Evolutionary conservation across 768 basidiomycete species (phyloP), one percentile per base, ranked within the genome.

Genomic region (Hortiboletus flavorubellus): DNA sequence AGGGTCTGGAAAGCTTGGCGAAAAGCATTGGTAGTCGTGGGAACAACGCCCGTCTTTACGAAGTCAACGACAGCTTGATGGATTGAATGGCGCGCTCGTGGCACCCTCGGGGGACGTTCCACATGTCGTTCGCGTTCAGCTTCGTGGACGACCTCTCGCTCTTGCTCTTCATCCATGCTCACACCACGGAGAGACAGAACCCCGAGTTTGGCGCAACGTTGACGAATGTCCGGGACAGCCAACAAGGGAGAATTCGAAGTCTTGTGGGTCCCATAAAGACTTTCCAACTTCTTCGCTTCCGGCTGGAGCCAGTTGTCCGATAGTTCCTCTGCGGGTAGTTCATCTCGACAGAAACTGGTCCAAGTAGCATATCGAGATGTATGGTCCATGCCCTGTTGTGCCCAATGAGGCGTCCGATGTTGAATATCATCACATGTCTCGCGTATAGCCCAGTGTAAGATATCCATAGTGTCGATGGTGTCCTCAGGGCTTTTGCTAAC

Each of bases 121-220:
- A 73, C 54, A 50, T 79, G 68, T 10, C 62, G 65, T 54, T 81
- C 79, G 7, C 60, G 64, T 58, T 80, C 78, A 5, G 72, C 65
- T 59, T 82, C 80, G 23, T 77, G 76, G 3, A 62, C 56, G 8
- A 82, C 65, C 53, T 82, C 79, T 26, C 80, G 66, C 50, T 82
- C 81, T 54, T 81, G 80, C 55, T 60, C 60, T 41, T 62, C 61
- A 7, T 58, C 61, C 56, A 62, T 44, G 5, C 34, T 34, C 1
- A 50, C 21, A 14, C 35, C n/a, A 1, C 29, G 26, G 2, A 44
- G 8, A 2, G 50, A 44, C 15, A 34, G 10, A 21, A 58, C 46
- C 6, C 60, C 61, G 7, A 62, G 61, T 3, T 58, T 37, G 3
- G 12, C 4, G 34, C 56, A 62, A 15, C 37, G 59, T 11, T 44